Evolutionary conservation across 208 protist genomes (phyloP).

Genomic region (Crithidia fasciculata): DNA sequence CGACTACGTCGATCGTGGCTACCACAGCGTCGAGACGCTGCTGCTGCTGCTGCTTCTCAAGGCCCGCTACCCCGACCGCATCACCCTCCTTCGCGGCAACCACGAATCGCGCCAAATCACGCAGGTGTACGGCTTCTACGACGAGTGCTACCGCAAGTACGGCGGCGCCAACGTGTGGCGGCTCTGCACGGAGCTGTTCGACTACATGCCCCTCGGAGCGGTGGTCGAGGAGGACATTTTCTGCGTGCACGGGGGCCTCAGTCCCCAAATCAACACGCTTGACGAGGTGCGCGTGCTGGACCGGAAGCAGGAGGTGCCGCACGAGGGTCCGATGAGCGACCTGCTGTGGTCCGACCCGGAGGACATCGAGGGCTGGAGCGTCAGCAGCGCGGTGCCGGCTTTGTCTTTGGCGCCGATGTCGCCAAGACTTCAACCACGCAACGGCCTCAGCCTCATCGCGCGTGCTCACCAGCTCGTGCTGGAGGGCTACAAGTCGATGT

Average conservation of each 20-base stretch:
- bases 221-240: slow-evolving; percentile 92
- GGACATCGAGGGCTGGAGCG: slow-evolving; percentile 86
- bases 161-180: slow-evolving; percentile 89
- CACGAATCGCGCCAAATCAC: slow-evolving; percentile 97
- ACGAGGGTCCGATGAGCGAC: slow-evolving; percentile 91
- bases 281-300: slow-evolving; percentile 90
- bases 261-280: slow-evolving; percentile 80
- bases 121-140: slow-evolving; percentile 97
- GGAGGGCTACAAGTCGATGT: slow-evolving; percentile 95
- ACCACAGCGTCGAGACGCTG: slow-evolving; percentile 94
- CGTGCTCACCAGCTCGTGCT: slow-evolving; percentile 92
- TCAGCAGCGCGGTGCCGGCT: slow-evolving; percentile 89
- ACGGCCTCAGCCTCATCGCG: slow-evolving; percentile 87
- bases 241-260: slow-evolving; percentile 95
- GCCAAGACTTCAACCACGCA: slow-evolving; percentile 87
- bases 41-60: slow-evolving; percentile 94
- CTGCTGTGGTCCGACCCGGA: slow-evolving; percentile 94
- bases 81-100: slow-evolving; percentile 97
- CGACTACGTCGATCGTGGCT: slow-evolving; percentile 96
- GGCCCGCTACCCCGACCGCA: slow-evolving; percentile 92
- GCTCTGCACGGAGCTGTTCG: slow-evolving; percentile 91
- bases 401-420: slow-evolving; percentile 83
- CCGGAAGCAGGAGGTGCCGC: slow-evolving; percentile 91
- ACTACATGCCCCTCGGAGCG: slow-evolving; percentile 94
- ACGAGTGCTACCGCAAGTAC: slow-evolving; percentile 96